Base-by-base conservation (phyloP, 2,329 filamentous ascomycete species). In the Dothiorella sarmentorum region DNA sequence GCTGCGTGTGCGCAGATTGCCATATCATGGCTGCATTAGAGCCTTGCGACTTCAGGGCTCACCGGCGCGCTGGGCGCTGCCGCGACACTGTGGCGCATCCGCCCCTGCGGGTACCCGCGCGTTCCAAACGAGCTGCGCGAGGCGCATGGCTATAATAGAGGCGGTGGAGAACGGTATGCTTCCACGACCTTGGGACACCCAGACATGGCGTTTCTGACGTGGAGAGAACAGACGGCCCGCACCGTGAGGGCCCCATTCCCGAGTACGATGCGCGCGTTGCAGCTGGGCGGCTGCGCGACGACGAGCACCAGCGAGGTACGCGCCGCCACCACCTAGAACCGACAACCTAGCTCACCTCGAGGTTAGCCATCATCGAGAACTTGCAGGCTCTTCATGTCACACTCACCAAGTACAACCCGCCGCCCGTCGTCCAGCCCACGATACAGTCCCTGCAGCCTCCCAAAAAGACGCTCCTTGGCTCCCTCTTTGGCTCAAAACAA, bases 351-450 rank as follows among this genome's bases (percentile, higher is more conserved):
- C 59, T 65, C 59, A 65, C 58, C 61, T 56, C 55, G 26, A 26
- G 58, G 55, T 38, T 61, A 92, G 90, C 86, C 40, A 93, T 99
- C 65, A 92, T 99, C 66, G 85, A 94, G 70, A 89, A 85, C 67
- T 81, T 99, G 5, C 91, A 99, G 75, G 86, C 92, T 69, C 84
- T 99, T 11, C 90, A 97, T 74, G 85, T 95, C 61, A 90, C 91
- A 68, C 81, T 99, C 42, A 78, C 82, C 62, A 74, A 81, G 56
- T 99, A 97, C 75, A 72, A 80, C 2, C 85, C 91, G 15, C 89
- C 86, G 0, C 79, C 84, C 9, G 89, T 97, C 31, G 75, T 88
- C 31, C 90, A 89, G 63, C 93, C 93, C 6, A 88, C 82, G 18
- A 77, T 93, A 65, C 89, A 93, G 60, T 87, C 86, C 4, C 79